Conservation (phyloP, 345 rosid species). For the Populus tremula region DNA sequence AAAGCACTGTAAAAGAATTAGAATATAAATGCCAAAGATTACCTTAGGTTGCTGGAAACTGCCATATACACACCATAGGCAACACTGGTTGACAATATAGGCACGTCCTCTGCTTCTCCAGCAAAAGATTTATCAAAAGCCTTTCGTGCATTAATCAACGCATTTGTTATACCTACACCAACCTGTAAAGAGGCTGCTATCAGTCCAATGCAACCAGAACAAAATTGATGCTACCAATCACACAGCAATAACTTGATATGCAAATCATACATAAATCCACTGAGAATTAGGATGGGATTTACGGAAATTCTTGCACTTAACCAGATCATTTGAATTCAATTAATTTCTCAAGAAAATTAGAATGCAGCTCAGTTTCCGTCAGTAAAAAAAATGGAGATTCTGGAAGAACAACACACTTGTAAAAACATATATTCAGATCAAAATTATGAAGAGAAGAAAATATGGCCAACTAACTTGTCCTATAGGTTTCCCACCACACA, state of each 20-base stretch:
- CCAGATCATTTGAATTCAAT: too few species aligned
- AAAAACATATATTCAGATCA: too few species aligned
- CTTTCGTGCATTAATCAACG: conserved; percentile 69
- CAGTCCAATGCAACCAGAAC: background rate
- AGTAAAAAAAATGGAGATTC: too few species aligned
- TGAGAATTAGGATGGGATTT: too few species aligned
- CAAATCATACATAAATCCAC: background rate
- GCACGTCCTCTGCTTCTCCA: conserved; percentile 74
- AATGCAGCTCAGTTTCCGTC: too few species aligned
- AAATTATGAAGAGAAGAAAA: too few species aligned
- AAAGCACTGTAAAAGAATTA: background rate
- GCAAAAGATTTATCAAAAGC: conserved; percentile 62
- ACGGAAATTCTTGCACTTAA: too few species aligned
- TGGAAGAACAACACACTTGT: too few species aligned
- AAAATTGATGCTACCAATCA: background rate
- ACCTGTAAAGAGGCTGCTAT: conserved; percentile 39
- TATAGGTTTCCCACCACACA: too few species aligned
- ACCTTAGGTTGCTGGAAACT: conserved; percentile 96
- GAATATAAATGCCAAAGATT: background rate
- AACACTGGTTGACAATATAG: conserved; percentile 81
- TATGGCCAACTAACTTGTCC: too few species aligned
- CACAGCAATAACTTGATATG: too few species aligned
- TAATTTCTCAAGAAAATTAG: too few species aligned
- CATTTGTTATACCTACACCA: conserved; percentile 84
- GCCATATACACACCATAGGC: conserved; percentile 97